Evolutionary conservation across 352 stramenopile species (phyloP), one percentile per base, ranked within the genome.

Genomic region (Blastocystis sp.): DNA sequence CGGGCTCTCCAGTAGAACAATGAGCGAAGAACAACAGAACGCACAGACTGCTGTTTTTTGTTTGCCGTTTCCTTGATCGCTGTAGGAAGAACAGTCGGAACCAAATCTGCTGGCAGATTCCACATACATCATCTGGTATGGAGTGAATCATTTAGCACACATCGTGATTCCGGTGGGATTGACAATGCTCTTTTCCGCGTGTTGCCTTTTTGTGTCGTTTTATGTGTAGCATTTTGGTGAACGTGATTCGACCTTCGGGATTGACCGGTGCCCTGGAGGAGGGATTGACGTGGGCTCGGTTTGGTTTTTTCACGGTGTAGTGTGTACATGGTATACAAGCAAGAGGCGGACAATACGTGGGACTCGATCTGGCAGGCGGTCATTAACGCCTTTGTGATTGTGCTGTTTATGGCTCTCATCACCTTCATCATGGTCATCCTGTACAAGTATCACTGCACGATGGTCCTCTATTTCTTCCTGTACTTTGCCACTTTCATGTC

Each of bases 401-500:
- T 96, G 28, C 86, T 90, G 7, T 92, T 95, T 88, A 93, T 95
- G 87, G 92, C 91, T 23, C 84, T 90, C 64, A 90, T 94, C 38
- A 95, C 93, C 1, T 94, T 95, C 28, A 89, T 90, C 0, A 92
- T 95, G 86, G 93, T 95, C 61, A 53, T 94, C 65, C 89, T 95
- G 28, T 95, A 95, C 90, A 94, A 94, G 64, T 93, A 92, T 88
- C 91, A 94, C 86, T 93, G 92, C 86, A 93, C 94, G 90, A 90
- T 89, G 76, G 93, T 86, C n/a, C 62, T 86, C 14, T 86, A 86
- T 79, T 41, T 11, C 5, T 38, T 86, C 7, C 76, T 86, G 14
- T 86, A 86, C 60, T 66, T 94, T 61, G 93, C 94, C 79, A 95
- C 92, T 11, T 90, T 90, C 40, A 90, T 89, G 53, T 77, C 95